Evolutionary conservation across 106 monocot genomes (phyloP).

Genomic region (Narthecium ossifragum): DNA sequence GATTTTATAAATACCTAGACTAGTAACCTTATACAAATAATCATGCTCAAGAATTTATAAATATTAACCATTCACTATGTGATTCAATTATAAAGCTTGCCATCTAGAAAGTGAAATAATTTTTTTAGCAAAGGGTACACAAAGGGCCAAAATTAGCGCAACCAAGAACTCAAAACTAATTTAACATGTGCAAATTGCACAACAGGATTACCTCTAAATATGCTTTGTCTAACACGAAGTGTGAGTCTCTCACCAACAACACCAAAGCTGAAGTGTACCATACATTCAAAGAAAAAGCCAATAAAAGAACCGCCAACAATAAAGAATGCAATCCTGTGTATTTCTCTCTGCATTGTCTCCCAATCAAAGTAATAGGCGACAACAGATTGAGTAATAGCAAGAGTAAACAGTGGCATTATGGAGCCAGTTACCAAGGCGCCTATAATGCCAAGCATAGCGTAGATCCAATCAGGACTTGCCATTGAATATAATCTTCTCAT

Average conservation of each 20-base stretch:
- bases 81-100: too few relatives aligned
- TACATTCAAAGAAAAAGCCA: conserved; percentile 13
- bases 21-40: too few relatives aligned
- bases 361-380: conserved; percentile 33
- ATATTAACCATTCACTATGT: too few relatives aligned
- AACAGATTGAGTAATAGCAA: conserved; percentile 30
- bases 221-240: conserved; percentile 23
- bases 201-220: conserved; percentile 26
- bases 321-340: conserved; percentile 17
- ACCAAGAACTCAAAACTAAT: too few relatives aligned
- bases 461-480: conserved; percentile 28
- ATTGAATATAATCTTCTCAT: conserved; percentile 25
- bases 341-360: conserved; percentile 27
- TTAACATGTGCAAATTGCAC: too few relatives aligned
- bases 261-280: conserved; percentile 28
- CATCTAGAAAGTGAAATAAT: too few relatives aligned
- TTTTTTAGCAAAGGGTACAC: too few relatives aligned
- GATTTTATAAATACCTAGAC: too few relatives aligned
- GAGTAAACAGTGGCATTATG: conserved; percentile 32
- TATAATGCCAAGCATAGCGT: conserved; percentile 20
- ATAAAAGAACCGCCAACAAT: conserved; percentile 21
- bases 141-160: too few relatives aligned
- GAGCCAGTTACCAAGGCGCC: conserved; percentile 22
- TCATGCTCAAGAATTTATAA: too few relatives aligned
- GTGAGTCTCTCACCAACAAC: conserved; percentile 42